A percentile compares a stretch with the other conserved stretches of the same genome.
phyloP scores from a whole-genome alignment of 2,329 filamentous ascomycete species.

The Arthroderma sp. region DNA sequence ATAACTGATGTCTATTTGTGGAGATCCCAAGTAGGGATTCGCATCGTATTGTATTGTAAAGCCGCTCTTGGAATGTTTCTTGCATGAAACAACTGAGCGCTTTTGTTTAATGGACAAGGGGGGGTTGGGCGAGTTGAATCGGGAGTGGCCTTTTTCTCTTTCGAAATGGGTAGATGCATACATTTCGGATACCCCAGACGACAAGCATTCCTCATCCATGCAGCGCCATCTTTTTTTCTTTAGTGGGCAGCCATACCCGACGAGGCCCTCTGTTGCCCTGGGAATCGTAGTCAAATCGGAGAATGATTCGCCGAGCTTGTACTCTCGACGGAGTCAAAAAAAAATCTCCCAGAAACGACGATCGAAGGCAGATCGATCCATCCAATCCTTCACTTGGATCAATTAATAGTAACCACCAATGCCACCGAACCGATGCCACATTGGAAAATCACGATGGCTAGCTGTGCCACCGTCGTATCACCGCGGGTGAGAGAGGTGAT shows the following conservation, averaged over 20 bases:
- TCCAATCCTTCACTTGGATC: not conserved
- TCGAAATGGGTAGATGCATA: not conserved
- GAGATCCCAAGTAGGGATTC: not conserved
- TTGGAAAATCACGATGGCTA: not conserved
- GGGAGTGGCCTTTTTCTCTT: not conserved
- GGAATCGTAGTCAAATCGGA: not conserved
- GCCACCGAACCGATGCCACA: not conserved
- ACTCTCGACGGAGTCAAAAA: no score
- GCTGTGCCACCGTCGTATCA: conserved; percentile 1
- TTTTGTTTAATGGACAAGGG: not conserved
- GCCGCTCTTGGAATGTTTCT: not conserved
- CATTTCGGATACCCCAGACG: no score
- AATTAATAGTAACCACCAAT: not conserved
- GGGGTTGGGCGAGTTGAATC: not conserved
- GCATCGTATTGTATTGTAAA: not conserved
- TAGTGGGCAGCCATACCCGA: no score
- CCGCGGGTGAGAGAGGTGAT: not conserved
- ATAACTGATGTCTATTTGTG: not conserved
- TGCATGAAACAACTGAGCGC: no score
- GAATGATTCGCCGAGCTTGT: not conserved
- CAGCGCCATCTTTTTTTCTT: no score
- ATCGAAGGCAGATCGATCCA: not conserved
- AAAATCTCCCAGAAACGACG: not conserved
- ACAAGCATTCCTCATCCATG: no score
- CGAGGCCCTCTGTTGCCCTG: not conserved